Base-by-base conservation (phyloP, 1,139 yeast species). In the Candida mesenterica region DNA sequence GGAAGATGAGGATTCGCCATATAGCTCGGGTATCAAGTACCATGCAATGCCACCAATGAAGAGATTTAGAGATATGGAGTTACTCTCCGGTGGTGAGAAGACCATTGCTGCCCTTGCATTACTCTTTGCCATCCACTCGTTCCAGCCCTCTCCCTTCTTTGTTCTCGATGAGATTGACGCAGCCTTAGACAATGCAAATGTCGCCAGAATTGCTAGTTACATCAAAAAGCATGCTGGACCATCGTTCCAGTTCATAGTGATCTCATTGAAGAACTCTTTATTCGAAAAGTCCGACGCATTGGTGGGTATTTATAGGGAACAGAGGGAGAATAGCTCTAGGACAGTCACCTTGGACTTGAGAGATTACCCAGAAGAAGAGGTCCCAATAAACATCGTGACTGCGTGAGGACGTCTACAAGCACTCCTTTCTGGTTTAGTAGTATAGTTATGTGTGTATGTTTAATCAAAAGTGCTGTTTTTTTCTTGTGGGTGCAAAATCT, bases 1-100 rank as follows among this genome's bases (percentile, higher is more conserved):
- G 28, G 96, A 88, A 50, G 92, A 88, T 52, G 94, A 84, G 43
- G 96, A 88, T 38, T 95, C 86, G 49, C 97, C 96, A 4, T 94
- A 82, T 51, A 61, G 75, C 28, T 79, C 80, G 0, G 98, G 97
- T 1, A 73, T 89, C 35, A 84, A 81, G 49, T 94, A 88, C 52
- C 95, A 89, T 56, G 96, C 96, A 1, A 90, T 90, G 84, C 97
- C 98, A 1, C 98, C 98, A 8, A 75, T 86, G 79, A 94, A 92
- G 52, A 72, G 97, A 47, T 92, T 89, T 57, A 75, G 94, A 51
- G 97, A 88, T 48, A 90, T 92, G 89, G 96, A 88, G 40, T 76
- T 86, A 42, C 68, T 92, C 10, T 88, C 97, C 0, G 99, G 98
- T 34, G 99, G 99, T 33, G 98, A 92, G 55, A 89, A 90, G 57